These are phyloP conservation scores for Saccharomycopsis hybrid DNA, from an alignment of 1,139 yeast species.

Conservation along the genomic window DNA sequence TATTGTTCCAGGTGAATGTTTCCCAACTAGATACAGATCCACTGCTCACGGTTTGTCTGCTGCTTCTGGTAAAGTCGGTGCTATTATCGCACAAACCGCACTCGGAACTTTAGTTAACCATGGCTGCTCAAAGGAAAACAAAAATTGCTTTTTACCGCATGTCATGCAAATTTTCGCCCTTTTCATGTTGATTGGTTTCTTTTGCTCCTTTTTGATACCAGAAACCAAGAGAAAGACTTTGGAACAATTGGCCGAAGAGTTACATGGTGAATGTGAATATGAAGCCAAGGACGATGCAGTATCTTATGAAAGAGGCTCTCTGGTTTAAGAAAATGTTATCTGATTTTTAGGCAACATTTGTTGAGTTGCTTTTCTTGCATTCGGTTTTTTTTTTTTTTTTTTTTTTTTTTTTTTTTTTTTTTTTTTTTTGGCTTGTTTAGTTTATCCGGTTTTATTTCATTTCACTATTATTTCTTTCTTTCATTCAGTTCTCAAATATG, in stretches of 20 bases:
- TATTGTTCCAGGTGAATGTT: slow-evolving; percentile 92
- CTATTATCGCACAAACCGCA: slow-evolving; percentile 89
- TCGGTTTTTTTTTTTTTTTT: background rate
- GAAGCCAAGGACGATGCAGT: background rate
- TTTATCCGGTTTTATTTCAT: background rate
- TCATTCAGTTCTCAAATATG: too few species aligned
- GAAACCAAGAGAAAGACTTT: slow-evolving; percentile 88
- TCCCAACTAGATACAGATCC: slow-evolving; percentile 97
- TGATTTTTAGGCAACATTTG: background rate
- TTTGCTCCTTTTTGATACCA: slow-evolving; percentile 62
- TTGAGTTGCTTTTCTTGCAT: background rate
- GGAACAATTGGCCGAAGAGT: slow-evolving; percentile 70
- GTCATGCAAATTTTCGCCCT: slow-evolving; percentile 90
- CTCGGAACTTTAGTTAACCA: slow-evolving; percentile 79
- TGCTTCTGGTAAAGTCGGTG: slow-evolving; percentile 94
- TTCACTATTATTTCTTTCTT: background rate
- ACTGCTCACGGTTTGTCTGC: slow-evolving; percentile 98
- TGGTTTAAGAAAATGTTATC: background rate
- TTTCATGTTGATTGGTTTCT: slow-evolving; percentile 77
- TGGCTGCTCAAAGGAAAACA: slow-evolving; percentile 53
- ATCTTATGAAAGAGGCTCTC: background rate
- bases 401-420: background rate
- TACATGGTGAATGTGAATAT: slow-evolving; percentile 54
- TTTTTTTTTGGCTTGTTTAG: background rate
- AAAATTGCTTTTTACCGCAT: slow-evolving; percentile 78